A percentile compares a stretch with the other conserved stretches of the same genome.
Conservation (phyloP, 768 basidiomycete genomes). For the Lentinula sp. region DNA sequence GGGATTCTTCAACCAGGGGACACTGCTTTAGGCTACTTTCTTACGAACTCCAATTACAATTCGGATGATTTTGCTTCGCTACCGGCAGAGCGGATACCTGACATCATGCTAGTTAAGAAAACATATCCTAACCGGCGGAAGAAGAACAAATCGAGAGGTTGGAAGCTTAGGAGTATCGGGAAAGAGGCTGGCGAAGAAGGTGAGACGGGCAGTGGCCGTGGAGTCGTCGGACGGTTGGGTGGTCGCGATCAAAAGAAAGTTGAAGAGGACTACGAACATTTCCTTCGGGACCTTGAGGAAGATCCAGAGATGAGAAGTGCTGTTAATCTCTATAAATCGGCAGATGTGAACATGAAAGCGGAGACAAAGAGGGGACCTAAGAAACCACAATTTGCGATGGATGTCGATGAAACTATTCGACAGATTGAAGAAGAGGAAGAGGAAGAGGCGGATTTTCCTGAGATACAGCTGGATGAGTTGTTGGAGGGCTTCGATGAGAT, state of each 20-base stretch:
- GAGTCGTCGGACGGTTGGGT: conserved; percentile 86
- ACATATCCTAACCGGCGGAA: conserved; percentile 90
- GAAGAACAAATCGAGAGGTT: conserved; percentile 78
- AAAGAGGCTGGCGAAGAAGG: conserved; percentile 88
- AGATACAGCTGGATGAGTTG: conserved; percentile 77
- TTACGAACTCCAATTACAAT: conserved; percentile 91
- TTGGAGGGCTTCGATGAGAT: conserved; percentile 91
- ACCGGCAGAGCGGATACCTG: conserved; percentile 65
- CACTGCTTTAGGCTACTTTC: conserved; percentile 84
- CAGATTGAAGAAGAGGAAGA: conserved; percentile 20
- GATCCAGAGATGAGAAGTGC: conserved; percentile 85
- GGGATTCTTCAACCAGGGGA: conserved; percentile 91
- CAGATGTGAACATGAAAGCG: conserved; percentile 44
- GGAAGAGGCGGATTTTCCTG: conserved; percentile 82
- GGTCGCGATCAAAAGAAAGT: conserved; percentile 90
- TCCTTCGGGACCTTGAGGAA: conserved; percentile 91
- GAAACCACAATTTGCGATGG: conserved; percentile 56
- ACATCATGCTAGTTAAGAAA: conserved; percentile 92
- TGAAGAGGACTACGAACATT: conserved; percentile 94
- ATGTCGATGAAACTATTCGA: conserved; percentile 47
- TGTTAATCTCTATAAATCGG: conserved; percentile 81
- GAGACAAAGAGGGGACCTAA: conserved; percentile 30
- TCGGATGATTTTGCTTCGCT: conserved; percentile 76
- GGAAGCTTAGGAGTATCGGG: conserved; percentile 89
- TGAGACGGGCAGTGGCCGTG: conserved; percentile 69